Evolutionary conservation across 2,329 filamentous ascomycete genomes (phyloP).

Genomic region (Leptographium flavum): DNA sequence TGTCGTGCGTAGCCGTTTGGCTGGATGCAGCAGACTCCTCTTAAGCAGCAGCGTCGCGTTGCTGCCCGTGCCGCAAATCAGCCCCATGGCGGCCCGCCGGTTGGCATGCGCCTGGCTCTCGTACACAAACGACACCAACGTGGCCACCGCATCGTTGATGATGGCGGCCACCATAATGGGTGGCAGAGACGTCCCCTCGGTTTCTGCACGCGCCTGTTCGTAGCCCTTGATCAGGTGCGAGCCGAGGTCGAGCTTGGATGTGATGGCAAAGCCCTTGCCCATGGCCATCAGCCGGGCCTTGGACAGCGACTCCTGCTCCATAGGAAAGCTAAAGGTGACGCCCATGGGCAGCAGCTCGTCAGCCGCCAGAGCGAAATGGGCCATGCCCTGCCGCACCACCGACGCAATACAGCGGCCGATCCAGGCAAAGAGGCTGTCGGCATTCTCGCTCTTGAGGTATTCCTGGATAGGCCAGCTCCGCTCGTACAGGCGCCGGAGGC

Average conservation of each 20-base stretch:
- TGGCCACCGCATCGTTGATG: constrained; percentile 70
- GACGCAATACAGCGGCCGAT: constrained; percentile 64
- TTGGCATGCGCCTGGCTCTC: constrained; percentile 45
- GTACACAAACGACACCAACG: constrained; percentile 64
- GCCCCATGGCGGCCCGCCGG: constrained; percentile 59
- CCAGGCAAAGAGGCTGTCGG: constrained; percentile 66
- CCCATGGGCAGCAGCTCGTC: constrained; percentile 43
- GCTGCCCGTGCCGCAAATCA: constrained; percentile 70
- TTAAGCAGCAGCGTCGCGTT: constrained; percentile 68
- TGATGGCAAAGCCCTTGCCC: constrained; percentile 57
- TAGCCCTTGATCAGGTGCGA: constrained; percentile 46
- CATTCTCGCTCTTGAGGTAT: constrained; percentile 58
- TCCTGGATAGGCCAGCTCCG: constrained; percentile 62
- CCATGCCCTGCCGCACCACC: constrained; percentile 47
- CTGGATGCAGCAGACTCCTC: constrained; percentile 42
- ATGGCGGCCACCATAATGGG: constrained; percentile 60
- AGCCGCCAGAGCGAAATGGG: constrained; percentile 24
- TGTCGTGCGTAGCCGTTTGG: constrained; percentile 46
- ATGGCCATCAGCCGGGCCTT: constrained; percentile 52
- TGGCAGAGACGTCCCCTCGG: constrained; percentile 31
- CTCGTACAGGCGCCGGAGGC: constrained; percentile 45
- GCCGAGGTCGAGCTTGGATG: constrained; percentile 44
- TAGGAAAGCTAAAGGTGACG: constrained; percentile 58
- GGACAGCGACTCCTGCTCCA: constrained; percentile 48
- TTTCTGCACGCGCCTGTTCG: constrained; percentile 25